phyloP scores from a whole-genome alignment of 345 rosid genomes.

The Citrus sp. region DNA sequence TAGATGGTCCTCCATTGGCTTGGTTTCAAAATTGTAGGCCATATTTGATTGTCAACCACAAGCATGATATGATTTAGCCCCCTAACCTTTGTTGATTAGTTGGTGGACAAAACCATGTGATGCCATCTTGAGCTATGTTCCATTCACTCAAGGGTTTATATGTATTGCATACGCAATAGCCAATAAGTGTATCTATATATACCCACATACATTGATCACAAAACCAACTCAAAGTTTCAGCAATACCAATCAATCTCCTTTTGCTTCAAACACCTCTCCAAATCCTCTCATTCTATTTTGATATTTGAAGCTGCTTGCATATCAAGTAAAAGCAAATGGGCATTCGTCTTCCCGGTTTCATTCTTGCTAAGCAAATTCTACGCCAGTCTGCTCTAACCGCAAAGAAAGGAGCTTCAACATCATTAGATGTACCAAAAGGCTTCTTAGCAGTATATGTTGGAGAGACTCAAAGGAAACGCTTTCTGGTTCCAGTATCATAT shows the following conservation, averaged over 20 bases:
- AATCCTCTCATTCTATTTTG: neutral
- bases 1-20: neutral
- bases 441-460: constrained; percentile 13
- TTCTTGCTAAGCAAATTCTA: constrained; percentile 8
- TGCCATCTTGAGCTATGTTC: neutral
- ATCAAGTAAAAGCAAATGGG: neutral
- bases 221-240: neutral
- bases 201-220: neutral
- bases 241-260: neutral
- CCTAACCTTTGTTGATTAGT: neutral
- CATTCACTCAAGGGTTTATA: neutral
- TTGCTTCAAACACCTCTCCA: neutral
- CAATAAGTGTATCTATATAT: neutral
- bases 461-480: constrained; percentile 27
- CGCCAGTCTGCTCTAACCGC: neutral
- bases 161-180: neutral
- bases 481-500: constrained; percentile 26
- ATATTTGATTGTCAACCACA: neutral
- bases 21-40: neutral
- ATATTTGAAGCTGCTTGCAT: neutral
- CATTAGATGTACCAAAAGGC: constrained; percentile 11
- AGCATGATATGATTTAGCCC: neutral
- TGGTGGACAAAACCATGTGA: constrained; percentile 6
- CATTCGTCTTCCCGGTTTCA: neutral
- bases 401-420: neutral